A percentile compares a stretch with the other conserved stretches of the same genome.
Conservation (phyloP, 2,329 filamentous ascomycete species). For the Penicillium sp. region DNA sequence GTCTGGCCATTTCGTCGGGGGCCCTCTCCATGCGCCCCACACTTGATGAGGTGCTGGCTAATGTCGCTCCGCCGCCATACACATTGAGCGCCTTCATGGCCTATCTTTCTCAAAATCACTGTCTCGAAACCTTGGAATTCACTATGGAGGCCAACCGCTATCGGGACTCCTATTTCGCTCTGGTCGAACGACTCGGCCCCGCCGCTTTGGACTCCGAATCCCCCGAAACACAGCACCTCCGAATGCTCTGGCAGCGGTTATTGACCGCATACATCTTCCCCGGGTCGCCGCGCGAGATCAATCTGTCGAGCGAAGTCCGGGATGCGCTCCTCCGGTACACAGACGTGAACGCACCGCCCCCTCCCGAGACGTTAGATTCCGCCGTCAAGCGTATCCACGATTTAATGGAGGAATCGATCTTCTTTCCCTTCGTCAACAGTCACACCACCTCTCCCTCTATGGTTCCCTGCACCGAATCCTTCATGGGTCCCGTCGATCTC, state of each 20-base stretch:
- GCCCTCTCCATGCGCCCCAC: conserved; percentile 59
- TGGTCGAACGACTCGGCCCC: conserved; percentile 50
- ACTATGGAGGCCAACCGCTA: conserved; percentile 92
- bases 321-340: conserved; percentile 70
- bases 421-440: conserved; percentile 84
- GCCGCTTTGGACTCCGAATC: conserved; percentile 50
- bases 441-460: conserved; percentile 50
- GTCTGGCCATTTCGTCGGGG: conserved; percentile 41
- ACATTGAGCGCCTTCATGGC: conserved; percentile 92
- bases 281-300: conserved; percentile 81
- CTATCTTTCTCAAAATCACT: conserved; percentile 94
- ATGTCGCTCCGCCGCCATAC: conserved; percentile 81
- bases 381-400: conserved; percentile 88
- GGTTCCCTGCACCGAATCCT: conserved; percentile 45
- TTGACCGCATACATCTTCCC: conserved; percentile 87
- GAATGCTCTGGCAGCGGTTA: conserved; percentile 79
- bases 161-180: conserved; percentile 60
- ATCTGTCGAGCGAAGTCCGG: conserved; percentile 79
- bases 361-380: conserved; percentile 72
- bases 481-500: conserved; percentile 38
- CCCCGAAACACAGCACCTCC: conserved; percentile 64
- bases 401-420: conserved; percentile 93
- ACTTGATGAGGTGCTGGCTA: conserved; percentile 80
- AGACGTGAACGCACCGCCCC: conserved; percentile 58
- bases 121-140: conserved; percentile 92